phyloP scores from a whole-genome alignment of 352 stramenopile genomes.

The Globisporangium polare region DNA sequence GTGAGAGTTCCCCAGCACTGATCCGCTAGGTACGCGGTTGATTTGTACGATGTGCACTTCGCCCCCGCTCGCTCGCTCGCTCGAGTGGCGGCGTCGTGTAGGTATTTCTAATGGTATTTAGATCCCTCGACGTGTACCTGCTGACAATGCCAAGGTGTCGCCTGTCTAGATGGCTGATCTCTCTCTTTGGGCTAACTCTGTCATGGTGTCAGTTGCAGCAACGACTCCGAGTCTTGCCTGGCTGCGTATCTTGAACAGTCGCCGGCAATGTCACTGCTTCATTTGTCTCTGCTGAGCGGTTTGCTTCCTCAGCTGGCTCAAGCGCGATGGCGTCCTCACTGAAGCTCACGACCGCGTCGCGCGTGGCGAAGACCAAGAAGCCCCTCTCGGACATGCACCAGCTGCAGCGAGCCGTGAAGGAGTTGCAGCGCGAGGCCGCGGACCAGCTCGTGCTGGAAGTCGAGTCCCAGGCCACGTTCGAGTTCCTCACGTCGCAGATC shows the following conservation, averaged over 20 bases:
- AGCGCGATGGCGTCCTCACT: constrained; percentile 36
- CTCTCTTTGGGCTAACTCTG: not conserved
- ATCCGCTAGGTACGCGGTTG: not conserved
- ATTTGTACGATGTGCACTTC: not conserved
- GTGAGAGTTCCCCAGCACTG: not conserved
- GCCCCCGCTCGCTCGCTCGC: not conserved
- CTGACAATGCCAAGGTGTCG: too few species aligned
- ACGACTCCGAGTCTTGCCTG: not conserved
- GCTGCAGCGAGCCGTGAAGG: constrained; percentile 69
- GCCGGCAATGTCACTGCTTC: not conserved
- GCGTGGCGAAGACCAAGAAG: constrained; percentile 76
- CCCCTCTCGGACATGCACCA: constrained; percentile 80
- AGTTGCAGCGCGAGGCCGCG: constrained; percentile 66
- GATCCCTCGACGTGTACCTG: not conserved
- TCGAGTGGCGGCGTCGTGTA: not conserved
- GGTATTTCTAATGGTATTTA: constrained; percentile 12
- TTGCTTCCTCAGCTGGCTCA: not conserved
- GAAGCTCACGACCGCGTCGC: constrained; percentile 51
- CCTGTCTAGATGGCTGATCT: not conserved
- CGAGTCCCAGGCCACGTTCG: constrained; percentile 80
- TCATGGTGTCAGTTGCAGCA: constrained; percentile 2
- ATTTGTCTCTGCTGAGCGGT: not conserved
- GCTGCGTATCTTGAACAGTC: constrained; percentile 7
- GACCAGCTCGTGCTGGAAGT: constrained; percentile 75
- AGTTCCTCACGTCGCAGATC: constrained; percentile 79